Conservation (phyloP, 768 basidiomycete genomes). For the Boletus pseudopeckii region DNA sequence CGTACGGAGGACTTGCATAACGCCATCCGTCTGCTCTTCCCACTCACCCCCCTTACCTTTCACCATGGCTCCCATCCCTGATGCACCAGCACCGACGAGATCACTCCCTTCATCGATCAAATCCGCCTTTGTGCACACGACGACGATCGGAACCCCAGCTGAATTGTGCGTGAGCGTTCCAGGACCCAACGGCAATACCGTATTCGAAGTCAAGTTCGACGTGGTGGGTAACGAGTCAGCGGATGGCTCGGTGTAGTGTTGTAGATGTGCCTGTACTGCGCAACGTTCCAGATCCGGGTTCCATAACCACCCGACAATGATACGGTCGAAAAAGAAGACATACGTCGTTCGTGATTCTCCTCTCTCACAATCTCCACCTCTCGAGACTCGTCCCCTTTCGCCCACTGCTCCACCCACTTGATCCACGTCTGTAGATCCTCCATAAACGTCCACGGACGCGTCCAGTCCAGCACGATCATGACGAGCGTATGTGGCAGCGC, state of each 20-base stretch:
- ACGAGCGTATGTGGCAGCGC: slow-evolving; percentile 70
- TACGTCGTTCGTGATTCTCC: slow-evolving; percentile 80
- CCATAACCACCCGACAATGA: neutral
- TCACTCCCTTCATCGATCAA: slow-evolving; percentile 82
- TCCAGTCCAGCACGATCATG: slow-evolving; percentile 92
- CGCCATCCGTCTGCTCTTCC: slow-evolving; percentile 93
- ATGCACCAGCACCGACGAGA: slow-evolving; percentile 60
- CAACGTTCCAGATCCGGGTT: neutral
- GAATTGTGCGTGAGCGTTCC: slow-evolving; percentile 86
- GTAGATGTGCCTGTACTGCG: slow-evolving; percentile 81
- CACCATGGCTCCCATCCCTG: slow-evolving; percentile 87
- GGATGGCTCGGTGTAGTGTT: slow-evolving; percentile 85
- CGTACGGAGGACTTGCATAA: slow-evolving; percentile 93
- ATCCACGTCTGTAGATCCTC: slow-evolving; percentile 85
- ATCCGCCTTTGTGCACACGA: slow-evolving; percentile 92
- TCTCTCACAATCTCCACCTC: slow-evolving; percentile 75
- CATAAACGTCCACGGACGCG: slow-evolving; percentile 87
- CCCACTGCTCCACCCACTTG: slow-evolving; percentile 80
- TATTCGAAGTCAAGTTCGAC: slow-evolving; percentile 56
- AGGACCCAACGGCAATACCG: slow-evolving; percentile 76
- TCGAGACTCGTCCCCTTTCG: slow-evolving; percentile 59
- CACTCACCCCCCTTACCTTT: slow-evolving; percentile 89
- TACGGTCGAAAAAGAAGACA: slow-evolving; percentile 29
- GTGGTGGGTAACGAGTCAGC: slow-evolving; percentile 60
- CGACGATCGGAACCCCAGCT: slow-evolving; percentile 81